phyloP scores from a whole-genome alignment of 495 filamentous ascomycete genomes.

The Opeltia flavorubescens region DNA sequence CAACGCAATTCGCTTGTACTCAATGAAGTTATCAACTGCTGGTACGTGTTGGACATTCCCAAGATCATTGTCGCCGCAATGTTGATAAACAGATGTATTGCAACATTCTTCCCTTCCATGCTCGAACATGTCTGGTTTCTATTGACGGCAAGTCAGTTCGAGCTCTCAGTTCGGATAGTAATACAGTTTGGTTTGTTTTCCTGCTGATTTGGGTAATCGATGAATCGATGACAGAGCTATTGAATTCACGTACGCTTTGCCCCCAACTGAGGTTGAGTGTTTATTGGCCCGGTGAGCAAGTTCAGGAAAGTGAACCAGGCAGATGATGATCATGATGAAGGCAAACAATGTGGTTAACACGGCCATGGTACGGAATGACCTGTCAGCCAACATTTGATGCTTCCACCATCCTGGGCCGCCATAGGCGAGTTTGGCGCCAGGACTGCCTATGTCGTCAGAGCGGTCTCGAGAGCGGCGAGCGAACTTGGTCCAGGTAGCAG shows the following conservation, averaged over 20 bases:
- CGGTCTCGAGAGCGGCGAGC: background rate
- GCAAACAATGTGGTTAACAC: background rate
- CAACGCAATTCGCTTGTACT: background rate
- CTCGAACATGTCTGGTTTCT: background rate
- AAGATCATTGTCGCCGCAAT: background rate
- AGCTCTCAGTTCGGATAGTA: too few relatives aligned
- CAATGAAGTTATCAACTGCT: background rate
- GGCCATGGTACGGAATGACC: background rate
- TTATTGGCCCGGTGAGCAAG: background rate
- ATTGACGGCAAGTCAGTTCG: background rate
- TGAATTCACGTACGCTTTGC: background rate
- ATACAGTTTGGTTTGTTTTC: too few relatives aligned
- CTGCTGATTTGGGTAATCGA: too few relatives aligned
- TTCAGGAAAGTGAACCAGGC: background rate
- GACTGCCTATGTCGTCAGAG: background rate
- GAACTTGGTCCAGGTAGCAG: background rate
- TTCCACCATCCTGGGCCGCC: conserved; percentile 1
- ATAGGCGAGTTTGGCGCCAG: background rate
- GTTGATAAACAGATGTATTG: conserved; percentile 1
- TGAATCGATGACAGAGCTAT: too few relatives aligned
- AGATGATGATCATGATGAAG: conserved; percentile 1
- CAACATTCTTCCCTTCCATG: background rate
- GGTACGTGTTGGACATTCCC: background rate
- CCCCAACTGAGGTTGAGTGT: background rate
- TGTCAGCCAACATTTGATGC: background rate